Percentiles rank a stretch among this genome's conserved stretches.
These are phyloP conservation scores for Penicillium manginii DNA, from an alignment of 495 filamentous ascomycete species.

Conservation along the genomic window DNA sequence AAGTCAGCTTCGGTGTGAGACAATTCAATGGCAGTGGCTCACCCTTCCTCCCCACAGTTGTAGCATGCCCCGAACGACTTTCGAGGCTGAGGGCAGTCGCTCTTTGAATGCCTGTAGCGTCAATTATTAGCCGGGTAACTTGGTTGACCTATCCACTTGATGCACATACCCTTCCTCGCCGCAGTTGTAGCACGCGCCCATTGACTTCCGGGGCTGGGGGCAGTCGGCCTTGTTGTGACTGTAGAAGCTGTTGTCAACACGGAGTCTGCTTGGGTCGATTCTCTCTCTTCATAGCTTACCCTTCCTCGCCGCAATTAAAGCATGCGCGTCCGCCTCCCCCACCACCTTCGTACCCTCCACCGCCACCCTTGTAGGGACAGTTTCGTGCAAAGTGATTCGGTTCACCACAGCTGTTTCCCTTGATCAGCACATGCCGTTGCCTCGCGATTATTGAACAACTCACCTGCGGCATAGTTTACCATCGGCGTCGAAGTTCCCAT, in stretches of 20 bases:
- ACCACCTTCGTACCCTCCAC: too few species aligned
- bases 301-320: constrained; percentile 8
- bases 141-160: background rate
- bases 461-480: constrained; percentile 52
- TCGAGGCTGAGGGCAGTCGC: constrained; percentile 66
- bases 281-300: background rate
- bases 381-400: constrained; percentile 61
- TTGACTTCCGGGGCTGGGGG: constrained; percentile 44
- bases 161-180: constrained; percentile 2
- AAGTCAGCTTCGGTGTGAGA: background rate
- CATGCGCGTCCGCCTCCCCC: constrained; percentile 11
- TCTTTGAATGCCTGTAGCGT: constrained; percentile 44
- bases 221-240: constrained; percentile 15
- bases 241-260: background rate
- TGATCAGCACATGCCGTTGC: background rate
- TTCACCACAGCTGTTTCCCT: constrained; percentile 50
- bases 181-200: constrained; percentile 11
- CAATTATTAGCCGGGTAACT: background rate
- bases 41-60: constrained; percentile 67
- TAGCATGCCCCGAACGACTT: constrained; percentile 71
- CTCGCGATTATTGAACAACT: constrained; percentile 17
- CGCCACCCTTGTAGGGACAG: constrained; percentile 43
- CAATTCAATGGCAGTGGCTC: background rate
- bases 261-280: background rate
- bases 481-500: background rate